phyloP scores from a whole-genome alignment of 495 filamentous ascomycete genomes.

The Neurospora sp. region DNA sequence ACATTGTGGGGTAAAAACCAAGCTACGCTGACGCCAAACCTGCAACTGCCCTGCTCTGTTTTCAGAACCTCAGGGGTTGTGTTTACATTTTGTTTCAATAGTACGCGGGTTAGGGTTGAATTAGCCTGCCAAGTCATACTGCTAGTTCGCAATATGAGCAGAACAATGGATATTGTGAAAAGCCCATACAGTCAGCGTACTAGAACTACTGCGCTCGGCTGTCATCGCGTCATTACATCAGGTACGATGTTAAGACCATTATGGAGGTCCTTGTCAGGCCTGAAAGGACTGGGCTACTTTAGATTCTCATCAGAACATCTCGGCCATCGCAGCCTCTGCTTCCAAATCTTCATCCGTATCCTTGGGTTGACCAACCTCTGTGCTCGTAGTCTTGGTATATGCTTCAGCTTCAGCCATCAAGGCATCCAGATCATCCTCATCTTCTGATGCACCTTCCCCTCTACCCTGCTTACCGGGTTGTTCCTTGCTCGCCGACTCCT shows the following conservation, averaged over 20 bases:
- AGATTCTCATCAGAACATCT: slow-evolving; percentile 45
- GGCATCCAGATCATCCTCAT: slow-evolving; percentile 16
- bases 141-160: background rate
- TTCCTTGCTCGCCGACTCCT: background rate
- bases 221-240: background rate
- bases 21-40: background rate
- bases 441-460: background rate
- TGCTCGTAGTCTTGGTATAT: background rate
- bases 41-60: background rate
- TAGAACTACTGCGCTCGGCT: background rate
- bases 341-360: slow-evolving; percentile 27
- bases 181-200: background rate
- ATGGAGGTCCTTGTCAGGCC: background rate
- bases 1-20: slow-evolving; percentile 7
- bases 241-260: background rate
- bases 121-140: background rate
- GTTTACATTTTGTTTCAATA: background rate
- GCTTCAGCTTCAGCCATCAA: slow-evolving; percentile 14
- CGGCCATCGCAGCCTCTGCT: slow-evolving; percentile 59
- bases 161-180: background rate
- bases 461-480: slow-evolving; percentile 3
- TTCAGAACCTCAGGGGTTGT: background rate
- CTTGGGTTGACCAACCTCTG: background rate
- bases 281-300: background rate
- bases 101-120: background rate